Conservation (phyloP, 495 filamentous ascomycete genomes). For the Aspergillus nidulans region DNA sequence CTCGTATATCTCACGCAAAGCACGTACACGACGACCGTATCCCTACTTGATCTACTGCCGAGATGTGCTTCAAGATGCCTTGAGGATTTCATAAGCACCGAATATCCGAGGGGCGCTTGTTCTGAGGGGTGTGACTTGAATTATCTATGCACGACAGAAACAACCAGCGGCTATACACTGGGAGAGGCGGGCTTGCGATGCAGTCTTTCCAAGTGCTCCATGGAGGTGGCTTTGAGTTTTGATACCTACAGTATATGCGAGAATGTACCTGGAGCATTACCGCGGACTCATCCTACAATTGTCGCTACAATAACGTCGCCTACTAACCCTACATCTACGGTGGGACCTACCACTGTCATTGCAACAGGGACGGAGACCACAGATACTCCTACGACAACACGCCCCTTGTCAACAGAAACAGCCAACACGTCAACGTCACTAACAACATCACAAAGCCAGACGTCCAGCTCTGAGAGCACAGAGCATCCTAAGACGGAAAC, state of each 20-base stretch:
- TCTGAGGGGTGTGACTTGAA: conserved; percentile 45
- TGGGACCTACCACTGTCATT: conserved; percentile 4
- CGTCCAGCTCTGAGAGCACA: conserved; percentile 3
- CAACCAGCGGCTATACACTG: conserved; percentile 60
- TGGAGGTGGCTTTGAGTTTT: conserved; percentile 18
- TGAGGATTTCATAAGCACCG: conserved; percentile 53
- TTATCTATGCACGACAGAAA: conserved; percentile 60
- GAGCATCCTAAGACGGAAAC: conserved; percentile 3
- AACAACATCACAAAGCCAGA: conserved; percentile 14
- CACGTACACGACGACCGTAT: conserved; percentile 18
- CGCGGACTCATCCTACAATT: conserved; percentile 57
- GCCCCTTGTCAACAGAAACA: conserved; percentile 9
- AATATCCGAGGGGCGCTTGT: conserved; percentile 51
- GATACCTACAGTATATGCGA: conserved; percentile 57
- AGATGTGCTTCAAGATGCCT: conserved; percentile 61
- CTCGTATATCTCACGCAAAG: conserved; percentile 16
- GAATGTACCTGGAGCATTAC: conserved; percentile 45
- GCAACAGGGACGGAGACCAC: conserved; percentile 8
- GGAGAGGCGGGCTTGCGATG: conserved; percentile 67
- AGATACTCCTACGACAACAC: conserved; percentile 2
- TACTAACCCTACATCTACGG: conserved; percentile 23
- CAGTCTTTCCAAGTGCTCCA: conserved; percentile 43
- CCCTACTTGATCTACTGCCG: conserved; percentile 47
- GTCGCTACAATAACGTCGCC: conserved; percentile 52
- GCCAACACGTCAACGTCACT: conserved; percentile 5